A percentile compares a stretch with the other conserved stretches of the same genome.
Evolutionary conservation across 2,329 filamentous ascomycete genomes (phyloP).

Genomic region (Verticillium albo-atrum): DNA sequence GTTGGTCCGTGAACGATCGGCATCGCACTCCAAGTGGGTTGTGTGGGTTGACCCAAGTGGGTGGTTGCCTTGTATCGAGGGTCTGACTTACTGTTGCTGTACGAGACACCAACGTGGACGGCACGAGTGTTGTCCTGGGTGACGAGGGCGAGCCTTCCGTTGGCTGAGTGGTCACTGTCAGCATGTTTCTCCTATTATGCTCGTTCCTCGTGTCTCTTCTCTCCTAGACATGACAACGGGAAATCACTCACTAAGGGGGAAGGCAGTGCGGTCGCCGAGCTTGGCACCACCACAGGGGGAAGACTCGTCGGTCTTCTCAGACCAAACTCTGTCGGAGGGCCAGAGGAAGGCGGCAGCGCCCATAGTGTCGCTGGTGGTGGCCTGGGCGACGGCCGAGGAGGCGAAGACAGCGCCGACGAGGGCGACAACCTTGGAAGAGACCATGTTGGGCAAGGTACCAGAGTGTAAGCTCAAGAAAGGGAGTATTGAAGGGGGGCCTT

Average conservation of each 20-base stretch:
- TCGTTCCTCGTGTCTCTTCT: not conserved
- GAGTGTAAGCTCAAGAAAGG: not conserved
- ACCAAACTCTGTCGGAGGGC: constrained; percentile 54
- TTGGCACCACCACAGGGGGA: constrained; percentile 52
- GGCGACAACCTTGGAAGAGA: constrained; percentile 9
- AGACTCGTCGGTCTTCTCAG: constrained; percentile 47
- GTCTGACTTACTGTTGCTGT: constrained; percentile 36
- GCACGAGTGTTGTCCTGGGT: constrained; percentile 54
- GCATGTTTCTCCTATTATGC: not conserved
- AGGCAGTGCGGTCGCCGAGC: constrained; percentile 46
- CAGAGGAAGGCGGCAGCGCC: constrained; percentile 58
- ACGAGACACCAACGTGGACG: constrained; percentile 49
- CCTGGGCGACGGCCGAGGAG: constrained; percentile 4
- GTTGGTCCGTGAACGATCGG: not conserved
- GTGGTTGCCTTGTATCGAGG: not conserved
- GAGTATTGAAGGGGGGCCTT: not conserved
- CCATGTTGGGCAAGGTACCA: constrained; percentile 8
- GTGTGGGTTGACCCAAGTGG: not conserved
- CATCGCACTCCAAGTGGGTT: not conserved
- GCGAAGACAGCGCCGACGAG: constrained; percentile 9
- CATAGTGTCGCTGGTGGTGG: constrained; percentile 23
- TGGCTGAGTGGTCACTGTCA: constrained; percentile 29
- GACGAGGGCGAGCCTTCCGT: constrained; percentile 50
- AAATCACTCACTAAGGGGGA: constrained; percentile 44
- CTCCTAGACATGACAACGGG: not conserved